Percentiles rank a stretch among this genome's conserved stretches.
phyloP scores from a whole-genome alignment of 2,329 filamentous ascomycete species.

The Nemania sp. region DNA sequence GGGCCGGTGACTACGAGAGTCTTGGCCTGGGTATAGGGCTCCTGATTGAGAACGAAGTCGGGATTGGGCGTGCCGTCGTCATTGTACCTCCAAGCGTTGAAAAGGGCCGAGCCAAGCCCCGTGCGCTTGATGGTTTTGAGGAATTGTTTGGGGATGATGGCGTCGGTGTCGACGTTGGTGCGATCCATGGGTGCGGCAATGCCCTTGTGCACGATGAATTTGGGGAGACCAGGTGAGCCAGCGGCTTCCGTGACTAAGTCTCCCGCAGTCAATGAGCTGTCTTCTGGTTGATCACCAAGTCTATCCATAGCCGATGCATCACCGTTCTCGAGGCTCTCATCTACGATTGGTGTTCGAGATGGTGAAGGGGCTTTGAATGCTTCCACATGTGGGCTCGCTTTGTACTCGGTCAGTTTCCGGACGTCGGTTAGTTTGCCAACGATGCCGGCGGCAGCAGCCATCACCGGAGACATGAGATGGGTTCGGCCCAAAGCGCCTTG shows the following conservation, averaged over 20 bases:
- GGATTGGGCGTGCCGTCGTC: slow-evolving; percentile 74
- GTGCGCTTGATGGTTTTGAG: slow-evolving; percentile 99
- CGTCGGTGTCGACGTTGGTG: slow-evolving; percentile 96
- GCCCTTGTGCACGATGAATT: slow-evolving; percentile 83
- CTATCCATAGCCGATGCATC: slow-evolving; percentile 55
- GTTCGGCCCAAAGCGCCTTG: slow-evolving; percentile 91
- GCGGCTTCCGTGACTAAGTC: slow-evolving; percentile 54
- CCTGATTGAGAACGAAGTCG: slow-evolving; percentile 87
- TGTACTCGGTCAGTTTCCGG: slow-evolving; percentile 71
- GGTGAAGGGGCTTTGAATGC: slow-evolving; percentile 49
- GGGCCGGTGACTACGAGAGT: slow-evolving; percentile 88
- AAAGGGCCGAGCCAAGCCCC: slow-evolving; percentile 85
- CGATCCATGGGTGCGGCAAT: slow-evolving; percentile 86
- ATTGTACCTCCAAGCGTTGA: slow-evolving; percentile 81
- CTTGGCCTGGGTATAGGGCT: slow-evolving; percentile 81
- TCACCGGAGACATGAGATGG: slow-evolving; percentile 95
- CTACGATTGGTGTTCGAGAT: slow-evolving; percentile 52
- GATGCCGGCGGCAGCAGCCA: slow-evolving; percentile 91
- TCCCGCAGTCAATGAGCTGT: slow-evolving; percentile 68
- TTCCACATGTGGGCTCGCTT: slow-evolving; percentile 63
- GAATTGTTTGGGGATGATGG: slow-evolving; percentile 99
- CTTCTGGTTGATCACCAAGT: slow-evolving; percentile 64
- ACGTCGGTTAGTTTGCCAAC: slow-evolving; percentile 92
- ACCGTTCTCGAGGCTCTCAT: slow-evolving; percentile 57
- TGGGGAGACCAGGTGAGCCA: slow-evolving; percentile 70